Conservation (phyloP, 306 rosid genomes). For the Rosa multiflora region DNA sequence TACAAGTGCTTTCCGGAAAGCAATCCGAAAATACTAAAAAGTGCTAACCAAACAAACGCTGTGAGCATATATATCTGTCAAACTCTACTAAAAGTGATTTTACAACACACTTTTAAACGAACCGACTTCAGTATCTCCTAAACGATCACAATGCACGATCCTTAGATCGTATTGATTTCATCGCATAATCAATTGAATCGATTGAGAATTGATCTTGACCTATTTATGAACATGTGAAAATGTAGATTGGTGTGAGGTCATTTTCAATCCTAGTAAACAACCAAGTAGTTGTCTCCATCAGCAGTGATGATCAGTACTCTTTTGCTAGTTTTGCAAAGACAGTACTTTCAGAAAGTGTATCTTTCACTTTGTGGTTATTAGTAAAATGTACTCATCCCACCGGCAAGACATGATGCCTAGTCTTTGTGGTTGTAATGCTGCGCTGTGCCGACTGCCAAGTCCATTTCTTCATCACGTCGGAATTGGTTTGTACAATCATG, state of each 20-base stretch:
- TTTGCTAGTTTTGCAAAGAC: conserved; percentile 18
- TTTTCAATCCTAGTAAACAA: conserved; percentile 20
- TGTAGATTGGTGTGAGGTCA: conserved; percentile 32
- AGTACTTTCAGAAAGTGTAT: conserved; percentile 7
- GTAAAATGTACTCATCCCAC: background rate
- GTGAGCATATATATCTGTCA: no score
- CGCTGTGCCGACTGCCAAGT: background rate
- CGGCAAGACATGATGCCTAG: conserved; percentile 25
- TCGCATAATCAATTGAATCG: background rate
- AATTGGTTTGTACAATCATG: background rate
- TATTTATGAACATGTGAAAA: background rate
- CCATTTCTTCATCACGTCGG: background rate
- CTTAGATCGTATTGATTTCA: background rate
- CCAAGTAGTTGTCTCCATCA: conserved; percentile 22
- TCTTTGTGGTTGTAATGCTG: conserved; percentile 1
- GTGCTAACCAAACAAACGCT: no score
- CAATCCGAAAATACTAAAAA: background rate
- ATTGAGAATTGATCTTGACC: background rate
- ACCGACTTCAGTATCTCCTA: background rate
- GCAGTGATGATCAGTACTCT: conserved; percentile 3
- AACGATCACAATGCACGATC: background rate
- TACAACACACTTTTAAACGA: background rate
- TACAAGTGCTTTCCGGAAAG: background rate
- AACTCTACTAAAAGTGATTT: background rate
- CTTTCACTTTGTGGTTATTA: background rate